A percentile compares a stretch with the other conserved stretches of the same genome.
phyloP scores from a whole-genome alignment of 768 basidiomycete genomes.

The Phanerochaete sordida region DNA sequence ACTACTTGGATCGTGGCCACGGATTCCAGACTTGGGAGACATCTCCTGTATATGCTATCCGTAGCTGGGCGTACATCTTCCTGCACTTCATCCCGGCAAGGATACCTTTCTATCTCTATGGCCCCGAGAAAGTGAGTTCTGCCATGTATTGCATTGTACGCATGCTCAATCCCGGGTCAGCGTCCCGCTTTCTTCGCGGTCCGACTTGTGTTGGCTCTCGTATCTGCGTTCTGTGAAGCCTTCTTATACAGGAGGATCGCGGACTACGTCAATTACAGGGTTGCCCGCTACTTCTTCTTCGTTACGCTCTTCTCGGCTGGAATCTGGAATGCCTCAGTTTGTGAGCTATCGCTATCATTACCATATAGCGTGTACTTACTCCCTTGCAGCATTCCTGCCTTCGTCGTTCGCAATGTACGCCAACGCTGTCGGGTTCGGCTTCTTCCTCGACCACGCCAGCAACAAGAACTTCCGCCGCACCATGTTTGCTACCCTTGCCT shows the following conservation, averaged over 20 bases:
- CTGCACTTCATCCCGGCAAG: constrained; percentile 71
- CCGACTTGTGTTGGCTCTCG: constrained; percentile 70
- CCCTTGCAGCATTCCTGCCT: constrained; percentile 76
- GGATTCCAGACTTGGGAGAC: constrained; percentile 99
- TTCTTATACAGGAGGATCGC: constrained; percentile 79
- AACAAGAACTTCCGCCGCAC: constrained; percentile 51
- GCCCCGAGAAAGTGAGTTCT: constrained; percentile 66
- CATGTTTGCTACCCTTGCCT: constrained; percentile 60
- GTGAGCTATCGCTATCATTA: constrained; percentile 38
- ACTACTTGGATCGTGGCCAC: constrained; percentile 80
- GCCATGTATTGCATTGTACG: background rate
- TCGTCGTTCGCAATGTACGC: constrained; percentile 96
- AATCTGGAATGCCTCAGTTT: constrained; percentile 90
- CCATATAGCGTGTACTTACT: constrained; percentile 1
- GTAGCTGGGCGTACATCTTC: constrained; percentile 92
- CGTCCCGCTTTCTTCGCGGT: constrained; percentile 87
- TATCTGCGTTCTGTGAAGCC: constrained; percentile 76
- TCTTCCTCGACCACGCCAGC: constrained; percentile 57
- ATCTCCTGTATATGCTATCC: constrained; percentile 84
- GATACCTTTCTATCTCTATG: constrained; percentile 47
- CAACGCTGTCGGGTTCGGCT: constrained; percentile 74
- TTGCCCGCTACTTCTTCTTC: constrained; percentile 92
- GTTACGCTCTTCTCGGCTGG: constrained; percentile 82
- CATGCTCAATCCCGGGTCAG: constrained; percentile 37
- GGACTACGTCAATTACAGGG: constrained; percentile 80